A percentile compares a stretch with the other conserved stretches of the same genome.
Conservation (phyloP, 352 stramenopile genomes). For the Pythium sukuiense region DNA sequence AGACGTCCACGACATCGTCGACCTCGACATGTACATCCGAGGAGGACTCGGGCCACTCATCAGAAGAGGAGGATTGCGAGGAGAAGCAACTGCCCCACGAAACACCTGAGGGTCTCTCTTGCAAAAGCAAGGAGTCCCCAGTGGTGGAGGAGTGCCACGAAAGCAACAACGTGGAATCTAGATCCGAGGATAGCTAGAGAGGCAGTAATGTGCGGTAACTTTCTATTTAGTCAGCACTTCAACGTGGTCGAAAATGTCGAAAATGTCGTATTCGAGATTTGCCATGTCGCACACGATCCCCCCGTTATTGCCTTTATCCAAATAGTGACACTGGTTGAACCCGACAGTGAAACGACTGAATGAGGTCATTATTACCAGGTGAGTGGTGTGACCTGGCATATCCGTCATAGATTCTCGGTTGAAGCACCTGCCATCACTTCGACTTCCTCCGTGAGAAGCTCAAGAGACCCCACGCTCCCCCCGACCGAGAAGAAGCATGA, state of each 20-base stretch:
- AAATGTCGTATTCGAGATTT: not conserved
- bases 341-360: too few relatives aligned
- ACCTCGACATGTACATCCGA: slow-evolving; percentile 23
- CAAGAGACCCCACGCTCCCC: not conserved
- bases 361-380: not conserved
- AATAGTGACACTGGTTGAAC: too few relatives aligned
- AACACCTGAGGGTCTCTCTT: not conserved
- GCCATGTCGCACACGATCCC: not conserved
- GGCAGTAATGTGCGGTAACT: not conserved
- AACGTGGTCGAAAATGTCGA: not conserved
- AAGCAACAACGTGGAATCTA: not conserved
- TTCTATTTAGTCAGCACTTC: not conserved
- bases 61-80: slow-evolving; percentile 15
- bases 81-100: not conserved
- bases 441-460: not conserved
- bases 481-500: slow-evolving; percentile 14
- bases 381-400: not conserved
- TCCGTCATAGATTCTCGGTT: not conserved
- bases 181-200: not conserved
- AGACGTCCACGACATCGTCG: slow-evolving; percentile 23
- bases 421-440: slow-evolving; percentile 1
- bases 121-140: not conserved
- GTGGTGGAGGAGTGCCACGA: not conserved
- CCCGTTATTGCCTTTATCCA: too few relatives aligned
- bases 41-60: slow-evolving; percentile 18